phyloP scores from a whole-genome alignment of 805 yeast genomes.

The Lachancea lanzarotensis region DNA sequence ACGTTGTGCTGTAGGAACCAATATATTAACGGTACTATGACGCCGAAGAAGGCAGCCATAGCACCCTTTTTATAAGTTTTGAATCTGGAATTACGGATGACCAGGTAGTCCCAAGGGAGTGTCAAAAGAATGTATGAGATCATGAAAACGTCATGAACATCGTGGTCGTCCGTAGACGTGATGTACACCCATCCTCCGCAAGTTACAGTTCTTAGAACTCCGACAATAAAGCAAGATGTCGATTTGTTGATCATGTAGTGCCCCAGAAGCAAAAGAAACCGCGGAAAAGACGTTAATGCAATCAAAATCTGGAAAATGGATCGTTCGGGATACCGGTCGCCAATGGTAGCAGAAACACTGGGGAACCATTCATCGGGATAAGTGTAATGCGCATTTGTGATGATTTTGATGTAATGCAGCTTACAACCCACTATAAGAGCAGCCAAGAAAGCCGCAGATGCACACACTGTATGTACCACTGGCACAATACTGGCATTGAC shows the following conservation, averaged over 20 bases:
- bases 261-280: conserved; percentile 57
- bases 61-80: conserved; percentile 42
- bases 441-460: conserved; percentile 64
- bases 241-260: conserved; percentile 36
- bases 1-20: conserved; percentile 92
- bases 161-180: conserved; percentile 95
- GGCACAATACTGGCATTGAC: conserved; percentile 66
- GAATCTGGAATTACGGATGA: conserved; percentile 42
- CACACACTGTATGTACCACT: conserved; percentile 63
- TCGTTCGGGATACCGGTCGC: conserved; percentile 94
- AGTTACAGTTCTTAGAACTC: conserved; percentile 83
- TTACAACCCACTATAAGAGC: conserved; percentile 70
- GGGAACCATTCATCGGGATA: conserved; percentile 99
- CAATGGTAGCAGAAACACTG: conserved; percentile 93
- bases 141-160: conserved; percentile 94
- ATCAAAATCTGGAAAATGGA: conserved; percentile 86
- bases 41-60: conserved; percentile 58
- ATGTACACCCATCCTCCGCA: conserved; percentile 99
- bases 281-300: conserved; percentile 89
- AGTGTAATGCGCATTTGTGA: conserved; percentile 75
- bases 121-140: conserved; percentile 81
- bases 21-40: conserved; percentile 74
- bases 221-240: conserved; percentile 36
- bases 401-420: conserved; percentile 83
- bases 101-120: conserved; percentile 78